Base-by-base conservation (phyloP, 2,329 filamentous ascomycete species). In the Exophiala sp. region DNA sequence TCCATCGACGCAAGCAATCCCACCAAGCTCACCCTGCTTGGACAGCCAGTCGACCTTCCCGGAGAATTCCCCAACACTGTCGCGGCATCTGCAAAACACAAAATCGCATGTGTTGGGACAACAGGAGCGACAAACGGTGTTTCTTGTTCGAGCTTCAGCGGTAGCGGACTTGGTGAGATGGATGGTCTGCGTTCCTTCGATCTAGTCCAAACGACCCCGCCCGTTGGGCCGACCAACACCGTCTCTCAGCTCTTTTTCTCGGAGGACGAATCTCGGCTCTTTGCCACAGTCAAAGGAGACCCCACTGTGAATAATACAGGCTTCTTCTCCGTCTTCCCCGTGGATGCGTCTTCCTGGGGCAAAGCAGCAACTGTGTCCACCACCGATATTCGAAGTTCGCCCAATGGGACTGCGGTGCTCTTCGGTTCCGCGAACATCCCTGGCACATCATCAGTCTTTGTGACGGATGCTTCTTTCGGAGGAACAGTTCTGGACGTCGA, bases 221-320 rank as follows among this genome's bases (percentile, higher is more conserved):
- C 84, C 0, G 65, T 71, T 0, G 83, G 82, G 0, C 82, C 83
- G 0, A 67, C 71, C 2, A 83, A 84, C 65, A 84, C 79, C 0
- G 73, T 85, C 2, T 84, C 82, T 0, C 81, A 86, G 6, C 72
- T 77, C 0, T 80, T 84, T 65, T 86, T 85, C 68, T 81, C 79
- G 1, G 66, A 66, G 0, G 81, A 86, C 48, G 74, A 81, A 57
- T 69, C 65, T 0, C 73, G 68, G 1, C 69, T 87, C 0, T 74
- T 79, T 47, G 74, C 78, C 0, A 83, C 79, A 1, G 81, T 86
- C 38, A 87, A 87, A 67, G 83, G 83, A 1, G 73, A 84, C 50
- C 79, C 79, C 0, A 60, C 71, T 0, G 68, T 67, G 3, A 82
- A 82, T 64, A 82, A 78, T 48, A 80, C 75, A 0, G 82, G 83